Evolutionary conservation across 192 early-diverging fungal genomes (phyloP).

Genomic region (Dimargaris cristalligena): DNA sequence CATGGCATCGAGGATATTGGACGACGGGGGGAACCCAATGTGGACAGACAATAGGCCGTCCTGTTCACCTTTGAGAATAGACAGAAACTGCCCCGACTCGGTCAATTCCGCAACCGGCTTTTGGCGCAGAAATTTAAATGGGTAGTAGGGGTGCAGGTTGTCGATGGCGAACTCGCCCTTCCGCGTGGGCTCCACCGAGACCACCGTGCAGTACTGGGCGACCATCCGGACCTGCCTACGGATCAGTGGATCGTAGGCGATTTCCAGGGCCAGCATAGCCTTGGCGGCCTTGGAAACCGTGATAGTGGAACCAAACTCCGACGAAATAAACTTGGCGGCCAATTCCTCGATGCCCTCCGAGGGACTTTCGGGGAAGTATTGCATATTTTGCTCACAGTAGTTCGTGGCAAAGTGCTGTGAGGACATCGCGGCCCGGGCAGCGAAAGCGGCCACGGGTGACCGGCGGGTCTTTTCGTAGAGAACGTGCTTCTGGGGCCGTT

Average conservation of each 20-base stretch:
- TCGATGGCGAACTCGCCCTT: slow-evolving; percentile 63
- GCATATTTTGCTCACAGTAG: neutral
- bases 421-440: neutral
- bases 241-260: slow-evolving; percentile 66
- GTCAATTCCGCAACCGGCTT: slow-evolving; percentile 55
- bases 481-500: slow-evolving; percentile 21
- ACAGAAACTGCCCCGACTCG: slow-evolving; percentile 55
- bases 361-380: neutral
- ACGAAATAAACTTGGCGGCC: slow-evolving; percentile 16
- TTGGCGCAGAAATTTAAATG: slow-evolving; percentile 69
- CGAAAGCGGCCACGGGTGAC: slow-evolving; percentile 9
- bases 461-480: slow-evolving; percentile 17
- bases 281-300: slow-evolving; percentile 34
- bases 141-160: slow-evolving; percentile 54
- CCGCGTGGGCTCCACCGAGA: slow-evolving; percentile 64
- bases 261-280: slow-evolving; percentile 50
- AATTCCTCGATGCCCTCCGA: slow-evolving; percentile 11
- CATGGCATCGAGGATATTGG: slow-evolving; percentile 14
- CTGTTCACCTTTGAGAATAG: slow-evolving; percentile 50
- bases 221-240: slow-evolving; percentile 55
- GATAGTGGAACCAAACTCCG: slow-evolving; percentile 16
- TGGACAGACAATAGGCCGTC: slow-evolving; percentile 48
- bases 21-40: slow-evolving; percentile 35
- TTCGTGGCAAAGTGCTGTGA: slow-evolving; percentile 2
- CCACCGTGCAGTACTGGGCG: slow-evolving; percentile 46